Evolutionary conservation across 2,329 filamentous ascomycete genomes (phyloP).

Genomic region (Alternaria hordeiaustralica): DNA sequence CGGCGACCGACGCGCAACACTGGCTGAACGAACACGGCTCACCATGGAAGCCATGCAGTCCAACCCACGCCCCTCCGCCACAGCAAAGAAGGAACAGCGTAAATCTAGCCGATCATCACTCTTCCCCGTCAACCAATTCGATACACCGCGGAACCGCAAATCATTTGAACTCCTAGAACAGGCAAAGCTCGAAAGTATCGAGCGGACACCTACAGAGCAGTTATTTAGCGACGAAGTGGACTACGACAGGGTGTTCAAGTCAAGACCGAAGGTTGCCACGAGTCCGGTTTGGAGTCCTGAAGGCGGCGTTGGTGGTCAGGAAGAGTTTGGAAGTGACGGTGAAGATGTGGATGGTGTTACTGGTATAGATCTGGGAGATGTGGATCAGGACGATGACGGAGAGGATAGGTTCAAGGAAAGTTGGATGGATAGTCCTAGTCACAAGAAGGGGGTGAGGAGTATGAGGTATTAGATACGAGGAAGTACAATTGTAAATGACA

Average conservation of each 20-base stretch:
- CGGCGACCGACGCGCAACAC: constrained; percentile 48
- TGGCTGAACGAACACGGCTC: constrained; percentile 76
- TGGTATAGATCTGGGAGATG: constrained; percentile 16
- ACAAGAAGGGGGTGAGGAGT: constrained; percentile 2
- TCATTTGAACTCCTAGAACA: constrained; percentile 32
- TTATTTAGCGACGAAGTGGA: constrained; percentile 75
- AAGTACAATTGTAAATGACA: background rate
- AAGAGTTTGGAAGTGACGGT: constrained; percentile 33
- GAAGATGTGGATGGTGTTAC: constrained; percentile 30
- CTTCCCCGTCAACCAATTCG: constrained; percentile 64
- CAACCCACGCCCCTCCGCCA: constrained; percentile 23
- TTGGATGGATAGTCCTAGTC: constrained; percentile 44
- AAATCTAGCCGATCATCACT: constrained; percentile 26
- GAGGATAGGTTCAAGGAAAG: constrained; percentile 32
- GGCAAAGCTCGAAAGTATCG: constrained; percentile 22
- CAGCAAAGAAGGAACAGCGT: constrained; percentile 28
- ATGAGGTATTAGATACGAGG: background rate
- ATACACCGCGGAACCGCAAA: constrained; percentile 55
- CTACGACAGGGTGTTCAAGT: constrained; percentile 84
- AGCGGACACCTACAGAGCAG: constrained; percentile 66
- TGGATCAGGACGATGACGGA: constrained; percentile 33
- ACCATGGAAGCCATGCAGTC: constrained; percentile 73
- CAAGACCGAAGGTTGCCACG: constrained; percentile 77
- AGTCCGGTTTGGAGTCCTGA: constrained; percentile 65
- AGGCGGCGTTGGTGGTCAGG: constrained; percentile 5